Evolutionary conservation across 257 asterid species (phyloP).

Genomic region (Rehmannia glutinosa): DNA sequence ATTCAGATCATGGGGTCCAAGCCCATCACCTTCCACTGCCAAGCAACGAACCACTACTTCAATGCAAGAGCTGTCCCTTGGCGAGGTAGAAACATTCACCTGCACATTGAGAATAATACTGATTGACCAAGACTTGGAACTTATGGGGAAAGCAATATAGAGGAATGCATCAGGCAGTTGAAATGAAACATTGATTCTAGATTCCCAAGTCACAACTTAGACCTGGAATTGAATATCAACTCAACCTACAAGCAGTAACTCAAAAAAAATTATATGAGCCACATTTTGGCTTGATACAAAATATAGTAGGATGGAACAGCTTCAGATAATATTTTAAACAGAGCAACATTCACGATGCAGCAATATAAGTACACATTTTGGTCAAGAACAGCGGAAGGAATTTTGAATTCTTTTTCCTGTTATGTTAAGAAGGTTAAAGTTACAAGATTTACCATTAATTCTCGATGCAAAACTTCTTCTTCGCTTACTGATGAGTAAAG

Average conservation of each 20-base stretch:
- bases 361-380: background rate
- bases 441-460: slow-evolving; percentile 60
- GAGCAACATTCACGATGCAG: background rate
- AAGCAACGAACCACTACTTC: slow-evolving; percentile 83
- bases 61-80: slow-evolving; percentile 57
- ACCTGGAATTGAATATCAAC: background rate
- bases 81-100: slow-evolving; percentile 67
- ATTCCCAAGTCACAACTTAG: background rate
- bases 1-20: slow-evolving; percentile 68
- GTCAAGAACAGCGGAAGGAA: background rate
- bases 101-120: slow-evolving; percentile 27
- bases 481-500: slow-evolving; percentile 77
- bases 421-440: background rate
- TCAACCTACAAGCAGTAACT: background rate
- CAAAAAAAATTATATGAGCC: background rate
- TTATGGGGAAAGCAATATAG: background rate
- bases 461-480: slow-evolving; percentile 71
- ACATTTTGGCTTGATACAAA: background rate
- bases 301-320: background rate
- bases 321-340: background rate
- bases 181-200: background rate
- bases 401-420: background rate
- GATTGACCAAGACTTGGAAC: background rate
- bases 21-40: slow-evolving; percentile 88
- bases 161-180: slow-evolving; percentile 9